Conservation (phyloP, 371 early-diverging fungal genomes). For the Mucor sp. region DNA sequence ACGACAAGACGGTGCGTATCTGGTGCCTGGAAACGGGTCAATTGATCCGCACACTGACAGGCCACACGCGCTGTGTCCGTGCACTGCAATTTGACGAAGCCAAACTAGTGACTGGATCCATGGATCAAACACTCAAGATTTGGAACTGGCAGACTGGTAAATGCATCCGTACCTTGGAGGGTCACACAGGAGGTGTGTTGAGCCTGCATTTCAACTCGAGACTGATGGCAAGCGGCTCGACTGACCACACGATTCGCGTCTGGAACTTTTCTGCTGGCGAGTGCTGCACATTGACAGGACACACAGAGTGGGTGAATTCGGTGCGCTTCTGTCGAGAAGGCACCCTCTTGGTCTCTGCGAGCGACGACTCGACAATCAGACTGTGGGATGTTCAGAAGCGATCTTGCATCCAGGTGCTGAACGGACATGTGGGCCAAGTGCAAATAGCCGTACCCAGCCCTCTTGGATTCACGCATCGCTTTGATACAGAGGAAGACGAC, state of each 20-base stretch:
- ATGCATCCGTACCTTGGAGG: slow-evolving; percentile 83
- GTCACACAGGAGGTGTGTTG: slow-evolving; percentile 84
- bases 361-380: slow-evolving; percentile 81
- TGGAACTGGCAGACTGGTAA: slow-evolving; percentile 95
- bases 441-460: slow-evolving; percentile 60
- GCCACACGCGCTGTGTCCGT: slow-evolving; percentile 88
- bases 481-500: slow-evolving; percentile 13
- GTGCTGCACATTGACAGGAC: slow-evolving; percentile 80
- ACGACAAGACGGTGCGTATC: slow-evolving; percentile 80
- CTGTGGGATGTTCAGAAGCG: slow-evolving; percentile 83
- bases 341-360: slow-evolving; percentile 72
- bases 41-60: slow-evolving; percentile 68
- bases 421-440: slow-evolving; percentile 84
- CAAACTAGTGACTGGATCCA: slow-evolving; percentile 84
- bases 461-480: slow-evolving; percentile 45
- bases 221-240: slow-evolving; percentile 81
- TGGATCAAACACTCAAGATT: slow-evolving; percentile 94
- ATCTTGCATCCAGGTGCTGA: slow-evolving; percentile 66
- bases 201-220: slow-evolving; percentile 85
- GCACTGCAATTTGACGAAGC: slow-evolving; percentile 86
- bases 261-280: slow-evolving; percentile 89
- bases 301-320: slow-evolving; percentile 87
- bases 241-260: slow-evolving; percentile 86
- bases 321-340: slow-evolving; percentile 74
- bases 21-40: slow-evolving; percentile 84